Conservation (phyloP, 352 stramenopile genomes). For the Globisporangium ultimum region DNA sequence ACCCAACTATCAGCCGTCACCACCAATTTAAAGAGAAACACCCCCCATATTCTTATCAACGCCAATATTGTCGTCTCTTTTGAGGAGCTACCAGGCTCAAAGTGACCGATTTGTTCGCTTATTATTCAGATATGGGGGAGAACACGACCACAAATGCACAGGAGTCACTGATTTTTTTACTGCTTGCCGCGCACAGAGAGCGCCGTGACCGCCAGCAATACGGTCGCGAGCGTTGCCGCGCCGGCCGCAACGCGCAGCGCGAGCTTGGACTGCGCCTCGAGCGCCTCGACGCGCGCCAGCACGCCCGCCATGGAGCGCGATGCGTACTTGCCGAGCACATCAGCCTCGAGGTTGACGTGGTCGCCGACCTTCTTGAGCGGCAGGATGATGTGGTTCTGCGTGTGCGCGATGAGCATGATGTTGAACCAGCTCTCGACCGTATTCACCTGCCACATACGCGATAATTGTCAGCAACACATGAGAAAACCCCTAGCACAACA, state of each 20-base stretch:
- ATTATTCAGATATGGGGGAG: too few species aligned
- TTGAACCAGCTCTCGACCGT: conserved; percentile 91
- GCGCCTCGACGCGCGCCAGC: conserved; percentile 46
- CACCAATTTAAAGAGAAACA: too few species aligned
- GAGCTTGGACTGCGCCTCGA: conserved; percentile 52
- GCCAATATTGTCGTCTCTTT: too few species aligned
- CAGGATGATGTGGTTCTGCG: conserved; percentile 96
- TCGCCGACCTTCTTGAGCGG: conserved; percentile 89
- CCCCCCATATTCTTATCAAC: too few species aligned
- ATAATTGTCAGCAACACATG: conserved; percentile 2
- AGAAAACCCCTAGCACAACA: too few species aligned
- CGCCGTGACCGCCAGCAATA: conserved; percentile 23
- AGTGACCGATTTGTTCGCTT: too few species aligned
- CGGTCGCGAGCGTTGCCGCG: conserved; percentile 20
- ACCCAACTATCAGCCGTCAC: too few species aligned
- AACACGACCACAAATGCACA: too few species aligned
- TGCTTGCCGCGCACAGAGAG: too few species aligned
- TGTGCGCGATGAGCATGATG: conserved; percentile 99
- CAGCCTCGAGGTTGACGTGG: conserved; percentile 90
- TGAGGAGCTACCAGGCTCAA: too few species aligned
- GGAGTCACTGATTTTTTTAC: too few species aligned
- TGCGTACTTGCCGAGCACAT: conserved; percentile 93
- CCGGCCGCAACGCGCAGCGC: conserved; percentile 32
- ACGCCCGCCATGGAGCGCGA: conserved; percentile 68
- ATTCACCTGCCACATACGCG: conserved; percentile 30